Conservation (phyloP, 2,329 filamentous ascomycete species). For the Leptographium lundbergii region DNA sequence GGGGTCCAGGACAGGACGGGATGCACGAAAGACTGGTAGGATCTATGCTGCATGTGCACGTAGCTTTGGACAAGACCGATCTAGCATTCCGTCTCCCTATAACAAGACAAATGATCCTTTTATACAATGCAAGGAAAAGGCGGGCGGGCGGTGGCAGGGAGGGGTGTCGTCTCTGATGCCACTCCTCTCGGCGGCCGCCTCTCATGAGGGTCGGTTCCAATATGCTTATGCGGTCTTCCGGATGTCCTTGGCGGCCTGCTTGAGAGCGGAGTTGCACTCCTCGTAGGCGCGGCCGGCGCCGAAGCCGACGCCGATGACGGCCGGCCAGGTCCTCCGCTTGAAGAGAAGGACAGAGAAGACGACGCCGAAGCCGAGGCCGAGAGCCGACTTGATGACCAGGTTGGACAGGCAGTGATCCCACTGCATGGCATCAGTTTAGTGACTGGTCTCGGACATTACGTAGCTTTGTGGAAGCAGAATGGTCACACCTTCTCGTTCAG, state of each 20-base stretch:
- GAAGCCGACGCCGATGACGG: slow-evolving; percentile 88
- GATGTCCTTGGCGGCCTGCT: slow-evolving; percentile 46
- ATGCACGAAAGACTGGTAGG: background rate
- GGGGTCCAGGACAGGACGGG: background rate
- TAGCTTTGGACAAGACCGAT: background rate
- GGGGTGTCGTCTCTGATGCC: background rate
- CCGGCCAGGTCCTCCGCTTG: slow-evolving; percentile 95
- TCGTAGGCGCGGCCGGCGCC: slow-evolving; percentile 95
- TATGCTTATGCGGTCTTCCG: slow-evolving; percentile 34
- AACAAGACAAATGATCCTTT: slow-evolving; percentile 2
- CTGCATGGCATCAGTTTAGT: slow-evolving; percentile 30
- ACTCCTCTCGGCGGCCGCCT: background rate
- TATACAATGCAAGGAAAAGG: slow-evolving; percentile 1
- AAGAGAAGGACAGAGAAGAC: slow-evolving; percentile 98
- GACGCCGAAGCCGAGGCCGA: slow-evolving; percentile 93
- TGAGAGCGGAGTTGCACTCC: slow-evolving; percentile 80
- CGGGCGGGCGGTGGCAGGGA: background rate
- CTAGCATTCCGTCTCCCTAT: background rate
- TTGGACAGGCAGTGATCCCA: slow-evolving; percentile 99
- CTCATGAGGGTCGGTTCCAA: background rate
- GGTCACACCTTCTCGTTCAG: slow-evolving; percentile 89
- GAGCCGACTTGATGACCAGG: slow-evolving; percentile 87
- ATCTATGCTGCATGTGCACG: background rate
- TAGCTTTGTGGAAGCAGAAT: too few relatives aligned
- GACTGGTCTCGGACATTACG: too few relatives aligned